Base-by-base conservation (phyloP, 441 rosid species). In the Cnidoscolus chayamansa region DNA sequence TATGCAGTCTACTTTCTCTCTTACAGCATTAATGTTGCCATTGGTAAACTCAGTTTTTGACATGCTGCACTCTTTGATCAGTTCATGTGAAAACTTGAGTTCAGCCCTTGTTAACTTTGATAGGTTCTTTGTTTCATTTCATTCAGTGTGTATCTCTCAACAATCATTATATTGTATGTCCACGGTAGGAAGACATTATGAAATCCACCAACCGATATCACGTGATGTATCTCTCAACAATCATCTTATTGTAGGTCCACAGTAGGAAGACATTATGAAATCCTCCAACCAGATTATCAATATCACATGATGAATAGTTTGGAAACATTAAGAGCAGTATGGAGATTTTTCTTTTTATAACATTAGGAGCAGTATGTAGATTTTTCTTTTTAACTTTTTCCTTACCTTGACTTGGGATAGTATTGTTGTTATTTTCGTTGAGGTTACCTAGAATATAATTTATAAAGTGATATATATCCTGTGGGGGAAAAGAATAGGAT, bases 381-480 rank as follows among this genome's bases (percentile, higher is more conserved):
- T 51, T 7, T 40, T 12, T 5, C 10, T n/a, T 62, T 37, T 11
- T 45, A 15, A 4, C 20, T 53, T 67, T 59, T 61, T 48, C 1
- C 12, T 30, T 48, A 8, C 48, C 49, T 8, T 12, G 2, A 49
- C 43, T 35, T 35, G 31, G 37, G 13, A 9, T n/a, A 63, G 13
- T 20, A 54, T 65, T 20, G 11, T 72, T 35, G 54, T 25, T 61
- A 9, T 13, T 56, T 0, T 63, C 15, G 30, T 40, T 47, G 47
- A 72, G 57, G 70, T 55, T 19, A 64, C 43, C 43, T 25, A 43
- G 45, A 65, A 43, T 59, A 32, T 58, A 20, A 19, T 56, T 47
- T 15, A 11, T 17, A 4, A 31, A 17, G 30, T 56, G 10, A 30
- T 56, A 65, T 17, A 56, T 64, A 17, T 47, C 7, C 32, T 53